Evolutionary conservation across 495 filamentous ascomycete genomes (phyloP).

Genomic region (Tuber brumale): DNA sequence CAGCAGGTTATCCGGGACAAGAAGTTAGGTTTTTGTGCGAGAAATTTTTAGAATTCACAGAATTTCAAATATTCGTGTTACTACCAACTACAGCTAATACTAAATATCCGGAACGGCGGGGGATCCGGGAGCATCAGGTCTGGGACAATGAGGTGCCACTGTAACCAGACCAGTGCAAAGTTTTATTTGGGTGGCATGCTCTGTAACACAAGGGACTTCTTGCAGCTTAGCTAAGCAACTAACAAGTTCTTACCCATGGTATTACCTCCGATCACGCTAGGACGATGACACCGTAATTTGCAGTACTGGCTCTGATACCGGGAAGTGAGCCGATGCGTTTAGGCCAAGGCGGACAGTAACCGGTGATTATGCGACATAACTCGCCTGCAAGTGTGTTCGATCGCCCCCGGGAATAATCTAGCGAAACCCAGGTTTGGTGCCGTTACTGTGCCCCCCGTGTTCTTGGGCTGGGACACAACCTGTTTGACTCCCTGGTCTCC

Average conservation of each 20-base stretch:
- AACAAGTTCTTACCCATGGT: neutral
- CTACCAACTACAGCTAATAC: no score
- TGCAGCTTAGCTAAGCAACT: neutral
- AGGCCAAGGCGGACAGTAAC: neutral
- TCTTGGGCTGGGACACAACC: neutral
- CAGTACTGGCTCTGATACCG: neutral
- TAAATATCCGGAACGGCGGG: no score
- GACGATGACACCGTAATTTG: neutral
- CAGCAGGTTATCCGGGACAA: no score
- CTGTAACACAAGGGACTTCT: neutral
- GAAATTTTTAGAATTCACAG: no score
- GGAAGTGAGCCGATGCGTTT: neutral
- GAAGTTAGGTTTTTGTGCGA: no score
- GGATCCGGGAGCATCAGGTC: no score
- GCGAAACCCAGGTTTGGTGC: neutral
- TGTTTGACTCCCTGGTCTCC: neutral
- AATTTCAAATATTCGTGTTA: no score
- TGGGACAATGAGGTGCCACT: no score
- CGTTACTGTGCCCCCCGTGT: neutral
- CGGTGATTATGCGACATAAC: neutral
- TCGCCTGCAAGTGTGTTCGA: neutral
- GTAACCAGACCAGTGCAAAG: no score
- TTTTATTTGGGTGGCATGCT: neutral
- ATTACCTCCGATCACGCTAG: neutral
- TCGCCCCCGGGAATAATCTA: neutral